A percentile compares a stretch with the other conserved stretches of the same genome.
phyloP scores from a whole-genome alignment of 306 rosid genomes.

The Citrullus colocynthis region DNA sequence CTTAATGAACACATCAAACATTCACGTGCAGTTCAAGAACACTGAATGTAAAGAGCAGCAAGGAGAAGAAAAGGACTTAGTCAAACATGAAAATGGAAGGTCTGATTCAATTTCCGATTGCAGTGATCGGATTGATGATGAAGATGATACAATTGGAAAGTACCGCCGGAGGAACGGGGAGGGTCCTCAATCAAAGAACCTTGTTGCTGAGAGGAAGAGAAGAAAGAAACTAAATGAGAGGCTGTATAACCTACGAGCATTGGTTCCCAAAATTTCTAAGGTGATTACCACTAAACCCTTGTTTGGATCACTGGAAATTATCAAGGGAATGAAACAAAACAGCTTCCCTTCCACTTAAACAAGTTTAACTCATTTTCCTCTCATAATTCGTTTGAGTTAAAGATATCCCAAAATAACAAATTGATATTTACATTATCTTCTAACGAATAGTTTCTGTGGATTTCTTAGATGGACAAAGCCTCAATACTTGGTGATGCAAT shows the following conservation, averaged over 20 bases:
- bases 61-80: conserved; percentile 35
- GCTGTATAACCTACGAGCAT: conserved; percentile 61
- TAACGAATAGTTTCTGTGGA: conserved; percentile 1
- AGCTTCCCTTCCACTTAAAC: neutral
- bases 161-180: conserved; percentile 52
- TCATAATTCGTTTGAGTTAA: neutral
- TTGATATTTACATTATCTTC: neutral
- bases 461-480: conserved; percentile 54
- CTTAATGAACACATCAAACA: conserved; percentile 17
- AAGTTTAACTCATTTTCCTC: neutral
- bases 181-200: conserved; percentile 71
- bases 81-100: conserved; percentile 36
- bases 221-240: conserved; percentile 91
- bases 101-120: conserved; percentile 73
- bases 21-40: conserved; percentile 20
- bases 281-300: conserved; percentile 13
- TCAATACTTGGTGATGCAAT: conserved; percentile 88
- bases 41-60: conserved; percentile 35
- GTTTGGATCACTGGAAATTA: neutral
- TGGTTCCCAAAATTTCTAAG: conserved; percentile 91
- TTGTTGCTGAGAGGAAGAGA: conserved; percentile 77
- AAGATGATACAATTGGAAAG: conserved; percentile 57
- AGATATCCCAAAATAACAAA: neutral
- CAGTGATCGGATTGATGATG: conserved; percentile 75
- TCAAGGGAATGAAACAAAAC: neutral